Base-by-base conservation (phyloP, 2,329 filamentous ascomycete species). In the Colletotrichum lindemuthianum region DNA sequence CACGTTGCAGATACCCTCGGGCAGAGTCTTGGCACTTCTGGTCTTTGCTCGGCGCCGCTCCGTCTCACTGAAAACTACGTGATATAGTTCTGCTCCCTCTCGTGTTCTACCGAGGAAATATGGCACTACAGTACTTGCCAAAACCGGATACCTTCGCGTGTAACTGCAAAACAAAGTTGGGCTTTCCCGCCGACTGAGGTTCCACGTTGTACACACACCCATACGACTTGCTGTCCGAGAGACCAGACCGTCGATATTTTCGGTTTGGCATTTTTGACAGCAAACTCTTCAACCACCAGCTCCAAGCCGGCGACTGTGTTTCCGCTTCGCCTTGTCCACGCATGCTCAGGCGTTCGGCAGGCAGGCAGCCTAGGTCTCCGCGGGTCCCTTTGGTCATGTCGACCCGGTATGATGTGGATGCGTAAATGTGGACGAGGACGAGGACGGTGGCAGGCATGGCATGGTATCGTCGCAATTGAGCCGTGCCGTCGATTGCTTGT, bases 151-250 rank as follows among this genome's bases (percentile, higher is more conserved):
- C 39, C 51, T 33, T 44, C 51, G 51, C 51, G 51, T 54, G 51
- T 43, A 11, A 55, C 33, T 45, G 52, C 24, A 55, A 44, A 45
- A 24, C 52, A 55, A 45, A 44, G 52, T 54, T 54, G 51, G 51
- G 36, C 8, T 44, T 43, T 16, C 51, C 51, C 51, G 51, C 39
- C 36, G 34, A 40, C 51, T 40, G 51, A 54, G 24, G 39, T 45
- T 9, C 16, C 15, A 45, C 43, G 6, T 16, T 16, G 4, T 24
- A 4, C 24, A 4, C 24, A 24, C 24, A 24, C 24, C 4, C 24
- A 24, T 24, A 24, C 24, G 5, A 24, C 24, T 24, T 24, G 24
- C 24, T 24, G 8, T 45, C 50, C 50, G 36, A 37, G 37, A 13
- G 12, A 16, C 16, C 50, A 52, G 12, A n/a, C 50, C 43, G 15